Base-by-base conservation (phyloP, 129 eudicot species). In the Scalesia atractyloides region DNA sequence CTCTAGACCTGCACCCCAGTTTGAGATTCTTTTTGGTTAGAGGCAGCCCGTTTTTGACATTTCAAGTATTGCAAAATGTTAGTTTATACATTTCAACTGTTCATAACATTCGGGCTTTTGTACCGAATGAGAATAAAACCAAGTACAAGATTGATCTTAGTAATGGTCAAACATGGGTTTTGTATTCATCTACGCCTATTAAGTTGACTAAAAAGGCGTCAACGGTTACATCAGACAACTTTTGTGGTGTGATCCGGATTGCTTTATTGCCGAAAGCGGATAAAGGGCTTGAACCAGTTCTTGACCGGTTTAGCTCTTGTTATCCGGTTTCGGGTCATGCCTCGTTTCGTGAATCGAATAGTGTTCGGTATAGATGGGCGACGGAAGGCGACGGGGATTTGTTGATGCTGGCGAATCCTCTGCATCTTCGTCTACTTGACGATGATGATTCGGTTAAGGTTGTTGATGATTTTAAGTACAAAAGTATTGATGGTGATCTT, bases 401-500 rank as follows among this genome's bases (percentile, higher is more conserved):
- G 76, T 70, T 92, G 24, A 84, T 88, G 96, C 82, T 92, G 47
- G 97, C 97, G 16, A 74, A 65, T 15, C 73, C 73, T 9, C 44
- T 74, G 7, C 79, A 74, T 52, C 26, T 52, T 9, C 51, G 65
- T 73, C 80, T 92, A 26, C 76, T 92, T 34, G 65, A 77, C 0
- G 74, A 77, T 0, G 74, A 69, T 75, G 2, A 78, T 24, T 81
- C 79, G 0, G 15, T 79, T 20, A 76, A 76, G 33, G 84, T 92
- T 30, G 79, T 91, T 63, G 81, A 86, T 62, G 85, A 75, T 61
- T 86, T 92, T 16, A 86, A 82, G 76, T 92, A 92, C 81, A 70
- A 82, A 9, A 86, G 96, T 66, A 77, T 92, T 26, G 97, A 92
- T 80, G 97, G 97, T 58, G 97, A 92, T 18, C 96, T 92, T 37